phyloP scores from a whole-genome alignment of 106 monocot species.

The Platanthera guangdongensis region DNA sequence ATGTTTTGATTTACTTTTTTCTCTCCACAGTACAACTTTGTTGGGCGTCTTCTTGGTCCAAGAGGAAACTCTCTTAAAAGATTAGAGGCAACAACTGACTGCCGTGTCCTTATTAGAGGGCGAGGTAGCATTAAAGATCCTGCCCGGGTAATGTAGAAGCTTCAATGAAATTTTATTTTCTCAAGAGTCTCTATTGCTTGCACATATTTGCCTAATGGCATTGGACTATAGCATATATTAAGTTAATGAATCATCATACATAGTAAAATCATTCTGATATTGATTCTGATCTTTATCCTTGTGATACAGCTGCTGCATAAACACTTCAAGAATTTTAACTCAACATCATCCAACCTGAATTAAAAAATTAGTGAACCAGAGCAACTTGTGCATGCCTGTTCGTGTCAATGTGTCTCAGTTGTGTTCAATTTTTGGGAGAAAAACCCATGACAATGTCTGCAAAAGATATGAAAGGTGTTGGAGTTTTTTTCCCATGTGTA shows the following conservation, averaged over 20 bases:
- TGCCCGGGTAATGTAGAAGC: constrained; percentile 30
- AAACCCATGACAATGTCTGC: too few relatives aligned
- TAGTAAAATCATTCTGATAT: background rate
- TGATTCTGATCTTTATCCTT: background rate
- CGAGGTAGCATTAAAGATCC: constrained; percentile 75
- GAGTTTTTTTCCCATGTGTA: background rate
- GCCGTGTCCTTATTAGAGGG: constrained; percentile 72
- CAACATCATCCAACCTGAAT: background rate
- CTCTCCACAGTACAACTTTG: constrained; percentile 61
- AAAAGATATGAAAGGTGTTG: background rate
- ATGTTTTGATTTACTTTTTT: constrained; percentile 7
- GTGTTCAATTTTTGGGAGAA: too few relatives aligned
- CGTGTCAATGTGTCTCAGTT: too few relatives aligned
- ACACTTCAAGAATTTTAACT: background rate
- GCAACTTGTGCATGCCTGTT: too few relatives aligned
- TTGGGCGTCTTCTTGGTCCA: constrained; percentile 72
- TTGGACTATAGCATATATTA: background rate
- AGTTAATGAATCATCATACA: background rate
- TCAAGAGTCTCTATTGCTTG: background rate
- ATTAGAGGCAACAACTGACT: constrained; percentile 63
- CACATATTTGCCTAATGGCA: too few relatives aligned
- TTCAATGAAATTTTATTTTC: background rate
- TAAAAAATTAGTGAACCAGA: too few relatives aligned
- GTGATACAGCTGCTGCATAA: background rate
- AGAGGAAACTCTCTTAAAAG: constrained; percentile 71